Evolutionary conservation across 106 monocot species (phyloP).

Genomic region (Allium sativum): DNA sequence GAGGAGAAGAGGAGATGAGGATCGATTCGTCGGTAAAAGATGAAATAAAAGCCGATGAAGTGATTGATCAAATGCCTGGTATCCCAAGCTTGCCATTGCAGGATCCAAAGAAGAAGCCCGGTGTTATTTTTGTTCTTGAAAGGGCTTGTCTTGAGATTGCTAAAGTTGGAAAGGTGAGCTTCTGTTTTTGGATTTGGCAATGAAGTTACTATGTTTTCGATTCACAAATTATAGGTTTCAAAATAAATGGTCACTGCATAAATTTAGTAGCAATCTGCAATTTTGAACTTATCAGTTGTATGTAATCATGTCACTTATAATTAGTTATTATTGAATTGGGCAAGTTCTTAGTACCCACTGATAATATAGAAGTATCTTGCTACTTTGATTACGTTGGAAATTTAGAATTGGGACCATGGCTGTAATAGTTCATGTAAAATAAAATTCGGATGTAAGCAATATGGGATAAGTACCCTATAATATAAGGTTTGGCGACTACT

Average conservation of each 20-base stretch:
- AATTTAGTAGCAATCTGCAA: not conserved
- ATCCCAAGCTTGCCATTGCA: constrained; percentile 23
- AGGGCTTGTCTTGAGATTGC: constrained; percentile 53
- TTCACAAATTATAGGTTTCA: not conserved
- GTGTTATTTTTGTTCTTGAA: constrained; percentile 63
- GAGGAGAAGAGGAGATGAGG: not conserved
- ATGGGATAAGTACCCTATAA: too few relatives aligned
- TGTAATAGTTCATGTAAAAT: too few relatives aligned
- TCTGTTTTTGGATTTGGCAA: not conserved
- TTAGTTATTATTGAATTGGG: not conserved
- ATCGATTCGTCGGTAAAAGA: constrained; percentile 4
- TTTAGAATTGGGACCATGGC: too few relatives aligned
- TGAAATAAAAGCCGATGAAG: constrained; percentile 6
- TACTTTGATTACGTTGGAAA: too few relatives aligned
- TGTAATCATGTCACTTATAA: not conserved
- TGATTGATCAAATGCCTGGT: constrained; percentile 24
- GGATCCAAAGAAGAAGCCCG: constrained; percentile 33
- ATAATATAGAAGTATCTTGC: too few relatives aligned
- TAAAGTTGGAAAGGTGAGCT: constrained; percentile 60
- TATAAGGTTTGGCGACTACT: too few relatives aligned
- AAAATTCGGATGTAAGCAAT: too few relatives aligned
- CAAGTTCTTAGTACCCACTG: not conserved
- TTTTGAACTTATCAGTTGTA: not conserved
- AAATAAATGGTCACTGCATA: not conserved
- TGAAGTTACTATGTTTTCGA: not conserved